Evolutionary conservation across 2,329 filamentous ascomycete species (phyloP).

Genomic region (Colletotrichum cuscutae): DNA sequence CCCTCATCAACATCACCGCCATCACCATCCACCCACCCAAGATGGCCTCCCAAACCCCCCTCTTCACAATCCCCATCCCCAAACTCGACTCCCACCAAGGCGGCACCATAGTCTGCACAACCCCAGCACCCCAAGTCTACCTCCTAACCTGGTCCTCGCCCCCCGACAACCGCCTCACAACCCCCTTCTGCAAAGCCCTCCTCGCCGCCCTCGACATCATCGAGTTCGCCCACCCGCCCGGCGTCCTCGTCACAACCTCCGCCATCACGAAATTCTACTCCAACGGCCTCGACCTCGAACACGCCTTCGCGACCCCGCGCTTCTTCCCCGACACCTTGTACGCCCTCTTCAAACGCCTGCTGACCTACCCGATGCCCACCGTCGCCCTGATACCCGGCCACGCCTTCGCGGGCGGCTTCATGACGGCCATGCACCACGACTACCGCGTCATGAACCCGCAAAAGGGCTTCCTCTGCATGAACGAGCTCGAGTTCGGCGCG

Average conservation of each 20-base stretch:
- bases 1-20: constrained; percentile 9
- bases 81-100: constrained; percentile 55
- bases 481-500: constrained; percentile 83
- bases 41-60: constrained; percentile 45
- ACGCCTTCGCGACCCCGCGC: constrained; percentile 67
- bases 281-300: constrained; percentile 82
- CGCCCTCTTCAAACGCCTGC: constrained; percentile 70
- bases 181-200: constrained; percentile 73
- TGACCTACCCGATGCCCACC: constrained; percentile 81
- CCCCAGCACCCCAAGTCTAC: constrained; percentile 71
- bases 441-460: constrained; percentile 80
- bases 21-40: background rate
- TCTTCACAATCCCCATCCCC: constrained; percentile 71
- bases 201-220: constrained; percentile 79
- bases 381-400: constrained; percentile 84
- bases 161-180: constrained; percentile 81
- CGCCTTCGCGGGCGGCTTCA: constrained; percentile 83
- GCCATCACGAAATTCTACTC: constrained; percentile 82
- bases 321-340: constrained; percentile 73
- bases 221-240: constrained; percentile 69
- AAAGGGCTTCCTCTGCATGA: constrained; percentile 81
- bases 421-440: constrained; percentile 85
- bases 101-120: constrained; percentile 71
- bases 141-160: constrained; percentile 77
- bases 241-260: constrained; percentile 81